A percentile compares a stretch with the other conserved stretches of the same genome.
These are phyloP conservation scores for Karstenula rhodostoma DNA, from an alignment of 2,329 filamentous ascomycete genomes.

Conservation along the genomic window DNA sequence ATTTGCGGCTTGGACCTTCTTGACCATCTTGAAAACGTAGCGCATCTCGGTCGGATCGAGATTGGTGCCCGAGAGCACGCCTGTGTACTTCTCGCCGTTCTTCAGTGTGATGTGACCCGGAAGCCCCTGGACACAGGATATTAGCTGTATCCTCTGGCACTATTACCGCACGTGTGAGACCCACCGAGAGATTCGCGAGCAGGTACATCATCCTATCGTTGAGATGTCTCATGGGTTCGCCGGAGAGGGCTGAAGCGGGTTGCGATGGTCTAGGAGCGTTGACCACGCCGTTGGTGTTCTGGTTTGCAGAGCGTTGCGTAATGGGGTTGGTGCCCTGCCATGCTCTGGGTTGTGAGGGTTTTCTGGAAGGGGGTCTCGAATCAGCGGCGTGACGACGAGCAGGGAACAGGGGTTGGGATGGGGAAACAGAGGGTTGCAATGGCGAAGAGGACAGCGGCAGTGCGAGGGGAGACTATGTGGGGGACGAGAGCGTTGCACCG, in stretches of 20 bases:
- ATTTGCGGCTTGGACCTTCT: slow-evolving; percentile 54
- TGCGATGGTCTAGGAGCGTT: slow-evolving; percentile 53
- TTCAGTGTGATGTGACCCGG: slow-evolving; percentile 64
- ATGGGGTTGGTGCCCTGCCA: slow-evolving; percentile 70
- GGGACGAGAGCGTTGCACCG: slow-evolving; percentile 36
- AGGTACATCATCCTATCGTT: slow-evolving; percentile 68
- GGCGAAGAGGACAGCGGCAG: slow-evolving; percentile 13
- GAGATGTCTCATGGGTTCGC: slow-evolving; percentile 65
- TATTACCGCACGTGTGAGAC: slow-evolving; percentile 31
- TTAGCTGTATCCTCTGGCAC: slow-evolving; percentile 21
- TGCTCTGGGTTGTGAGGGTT: slow-evolving; percentile 64
- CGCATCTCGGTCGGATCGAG: slow-evolving; percentile 61
- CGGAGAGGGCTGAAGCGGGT: slow-evolving; percentile 44
- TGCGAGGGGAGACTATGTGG: slow-evolving; percentile 21
- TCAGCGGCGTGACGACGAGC: slow-evolving; percentile 35
- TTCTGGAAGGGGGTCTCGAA: slow-evolving; percentile 44
- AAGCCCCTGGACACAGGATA: slow-evolving; percentile 57
- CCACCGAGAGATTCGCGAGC: slow-evolving; percentile 66
- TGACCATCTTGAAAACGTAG: slow-evolving; percentile 72
- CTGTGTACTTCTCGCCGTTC: slow-evolving; percentile 67
- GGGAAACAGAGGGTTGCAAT: slow-evolving; percentile 15
- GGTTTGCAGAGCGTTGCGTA: slow-evolving; percentile 62
- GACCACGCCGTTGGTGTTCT: slow-evolving; percentile 64
- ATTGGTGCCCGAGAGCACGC: slow-evolving; percentile 66
- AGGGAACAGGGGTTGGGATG: slow-evolving; percentile 14